Conservation (phyloP, 2,329 filamentous ascomycete genomes). For the Xylariaceae sp. region DNA sequence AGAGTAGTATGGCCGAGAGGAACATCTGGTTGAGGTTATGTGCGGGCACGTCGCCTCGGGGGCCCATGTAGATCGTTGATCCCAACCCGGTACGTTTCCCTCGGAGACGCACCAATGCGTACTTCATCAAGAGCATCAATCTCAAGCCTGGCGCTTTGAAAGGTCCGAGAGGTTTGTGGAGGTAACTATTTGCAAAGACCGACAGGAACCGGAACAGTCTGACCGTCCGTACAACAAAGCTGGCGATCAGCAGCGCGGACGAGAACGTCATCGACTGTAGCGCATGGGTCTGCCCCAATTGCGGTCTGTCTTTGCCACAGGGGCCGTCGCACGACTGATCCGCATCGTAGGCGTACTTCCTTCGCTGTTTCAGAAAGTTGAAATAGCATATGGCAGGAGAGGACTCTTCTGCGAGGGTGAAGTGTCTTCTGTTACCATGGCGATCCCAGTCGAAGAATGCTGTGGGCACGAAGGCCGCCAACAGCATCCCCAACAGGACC, state of each 20-base stretch:
- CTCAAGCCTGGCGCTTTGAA: no score
- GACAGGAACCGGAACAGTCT: background rate
- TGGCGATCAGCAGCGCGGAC: background rate
- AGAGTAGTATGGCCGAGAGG: background rate
- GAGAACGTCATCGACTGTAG: background rate
- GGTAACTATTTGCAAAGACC: no score
- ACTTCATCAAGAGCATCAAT: no score
- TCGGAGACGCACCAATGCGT: no score
- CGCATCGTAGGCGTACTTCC: background rate
- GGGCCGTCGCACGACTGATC: background rate
- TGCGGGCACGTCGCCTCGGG: background rate
- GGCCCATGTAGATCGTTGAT: background rate
- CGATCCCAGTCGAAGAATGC: background rate
- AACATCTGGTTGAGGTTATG: background rate
- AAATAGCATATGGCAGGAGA: background rate
- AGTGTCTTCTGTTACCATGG: background rate
- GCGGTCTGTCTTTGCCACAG: background rate
- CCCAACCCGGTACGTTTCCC: background rate
- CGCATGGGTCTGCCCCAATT: background rate
- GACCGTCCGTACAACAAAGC: background rate
- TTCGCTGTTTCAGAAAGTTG: background rate
- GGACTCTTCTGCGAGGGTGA: background rate
- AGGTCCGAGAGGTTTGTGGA: no score
- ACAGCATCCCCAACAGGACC: background rate
- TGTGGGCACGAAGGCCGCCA: background rate